Base-by-base conservation (phyloP, 2,329 filamentous ascomycete genomes). In the Apiospora sp. region DNA sequence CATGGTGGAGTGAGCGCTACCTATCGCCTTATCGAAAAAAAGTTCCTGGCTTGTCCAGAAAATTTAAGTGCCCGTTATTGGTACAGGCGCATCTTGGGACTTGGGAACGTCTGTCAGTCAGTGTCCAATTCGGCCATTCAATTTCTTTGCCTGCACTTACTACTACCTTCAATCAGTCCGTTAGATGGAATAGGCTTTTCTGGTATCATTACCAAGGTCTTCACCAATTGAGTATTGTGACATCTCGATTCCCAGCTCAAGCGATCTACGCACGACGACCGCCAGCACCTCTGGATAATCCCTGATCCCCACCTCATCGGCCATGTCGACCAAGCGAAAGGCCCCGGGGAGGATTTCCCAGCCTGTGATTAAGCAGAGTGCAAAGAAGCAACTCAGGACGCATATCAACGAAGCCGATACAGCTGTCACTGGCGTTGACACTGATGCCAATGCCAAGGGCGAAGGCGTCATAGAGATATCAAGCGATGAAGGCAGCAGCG, bases 251-350 rank as follows among this genome's bases (percentile, higher is more conserved):
- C 22, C 7, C 19, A 24, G 41, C 16, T n/a, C 19, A 13, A 19
- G n/a, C 67, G 8, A 48, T 51, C 48, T 34, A 41, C 34, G 30
- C 19, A 64, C 58, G 34, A 64, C 58, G 19, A 41, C 58, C 22
- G 30, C 19, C 30, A 64, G 12, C 34, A 41, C 58, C 58, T 64
- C 19, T 24, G 34, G 22, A 64, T 19, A 37, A 41, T 43, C 61
- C 37, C 49, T 51, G 44, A 44, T 37, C 22, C 37, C 24, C 22
- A 27, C 68, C 69, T 46, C 71, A 80, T 74, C 58, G 22, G 58
- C n/a, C 74, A 90, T 91, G 87, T 89, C 89, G 74, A 87, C 89
- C 64, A 92, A 90, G 82, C 85, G 89, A 80, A 92, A 91, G 86
- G 84, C 87, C 72, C 83, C 88, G 73, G 84, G 86, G 75, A 88